Conservation (phyloP, 345 rosid species). For the Mangifera indica region DNA sequence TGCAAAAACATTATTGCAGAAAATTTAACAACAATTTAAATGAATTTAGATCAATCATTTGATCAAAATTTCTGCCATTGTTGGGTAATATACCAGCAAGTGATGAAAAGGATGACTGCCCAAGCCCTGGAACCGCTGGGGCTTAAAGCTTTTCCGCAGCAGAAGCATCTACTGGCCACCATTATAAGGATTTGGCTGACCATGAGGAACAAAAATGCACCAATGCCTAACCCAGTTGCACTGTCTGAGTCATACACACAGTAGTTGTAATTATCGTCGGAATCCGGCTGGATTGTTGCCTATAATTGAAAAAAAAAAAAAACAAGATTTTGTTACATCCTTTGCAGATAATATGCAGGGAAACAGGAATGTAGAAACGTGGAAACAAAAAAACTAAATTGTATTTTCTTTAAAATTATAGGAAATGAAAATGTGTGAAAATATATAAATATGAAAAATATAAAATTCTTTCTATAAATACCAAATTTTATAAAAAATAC, state of each 20-base stretch:
- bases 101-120: constrained; percentile 74
- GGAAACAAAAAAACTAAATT: too few relatives aligned
- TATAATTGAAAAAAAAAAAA: constrained; percentile 25
- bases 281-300: constrained; percentile 55
- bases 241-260: constrained; percentile 88
- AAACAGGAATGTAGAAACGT: too few relatives aligned
- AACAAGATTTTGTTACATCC: neutral
- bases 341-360: neutral
- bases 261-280: constrained; percentile 45
- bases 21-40: neutral
- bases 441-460: too few relatives aligned
- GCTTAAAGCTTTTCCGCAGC: constrained; percentile 79
- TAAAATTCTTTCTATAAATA: too few relatives aligned
- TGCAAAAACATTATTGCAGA: constrained; percentile 24
- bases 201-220: constrained; percentile 76
- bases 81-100: constrained; percentile 64
- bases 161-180: constrained; percentile 88
- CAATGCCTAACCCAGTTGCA: constrained; percentile 80
- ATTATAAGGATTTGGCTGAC: constrained; percentile 72
- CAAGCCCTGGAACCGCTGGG: constrained; percentile 90
- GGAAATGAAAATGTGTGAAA: too few relatives aligned
- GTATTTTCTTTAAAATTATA: too few relatives aligned
- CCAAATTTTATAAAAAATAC: too few relatives aligned
- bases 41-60: neutral
- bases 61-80: neutral